These are phyloP conservation scores for Cercis canadensis DNA, from an alignment of 306 rosid species.

Conservation along the genomic window DNA sequence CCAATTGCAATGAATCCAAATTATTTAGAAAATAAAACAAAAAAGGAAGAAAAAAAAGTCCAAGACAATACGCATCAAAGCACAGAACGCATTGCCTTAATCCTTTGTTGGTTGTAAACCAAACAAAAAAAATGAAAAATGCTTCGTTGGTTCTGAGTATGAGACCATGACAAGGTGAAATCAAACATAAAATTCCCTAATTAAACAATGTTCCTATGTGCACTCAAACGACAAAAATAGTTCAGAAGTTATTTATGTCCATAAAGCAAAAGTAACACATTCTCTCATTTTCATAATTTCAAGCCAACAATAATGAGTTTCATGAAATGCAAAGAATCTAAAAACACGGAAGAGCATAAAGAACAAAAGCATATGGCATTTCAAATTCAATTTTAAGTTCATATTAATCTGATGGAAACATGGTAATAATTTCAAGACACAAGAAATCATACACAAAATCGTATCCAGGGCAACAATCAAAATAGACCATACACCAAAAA, in stretches of 20 bases:
- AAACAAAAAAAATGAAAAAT: no score
- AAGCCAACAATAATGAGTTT: constrained; percentile 20
- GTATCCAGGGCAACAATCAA: constrained; percentile 30
- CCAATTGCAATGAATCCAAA: no score
- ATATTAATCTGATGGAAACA: constrained; percentile 36
- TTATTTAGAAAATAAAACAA: no score
- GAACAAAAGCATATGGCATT: constrained; percentile 31
- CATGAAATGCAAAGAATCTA: constrained; percentile 24
- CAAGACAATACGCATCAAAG: no score
- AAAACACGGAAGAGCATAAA: constrained; percentile 10
- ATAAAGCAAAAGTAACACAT: background rate
- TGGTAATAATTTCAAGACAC: constrained; percentile 37
- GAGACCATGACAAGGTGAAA: no score
- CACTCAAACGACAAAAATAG: background rate
- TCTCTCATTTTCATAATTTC: background rate
- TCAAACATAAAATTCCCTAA: background rate
- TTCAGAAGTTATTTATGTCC: no score
- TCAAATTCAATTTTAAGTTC: constrained; percentile 15
- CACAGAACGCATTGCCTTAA: no score
- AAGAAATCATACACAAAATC: constrained; percentile 36
- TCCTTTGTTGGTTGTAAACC: no score
- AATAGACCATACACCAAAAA: constrained; percentile 7
- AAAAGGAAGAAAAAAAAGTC: no score
- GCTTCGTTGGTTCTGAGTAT: no score
- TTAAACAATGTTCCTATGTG: background rate